These are phyloP conservation scores for Ambrosia artemisiifolia DNA, from an alignment of 129 eudicot species.

Conservation along the genomic window DNA sequence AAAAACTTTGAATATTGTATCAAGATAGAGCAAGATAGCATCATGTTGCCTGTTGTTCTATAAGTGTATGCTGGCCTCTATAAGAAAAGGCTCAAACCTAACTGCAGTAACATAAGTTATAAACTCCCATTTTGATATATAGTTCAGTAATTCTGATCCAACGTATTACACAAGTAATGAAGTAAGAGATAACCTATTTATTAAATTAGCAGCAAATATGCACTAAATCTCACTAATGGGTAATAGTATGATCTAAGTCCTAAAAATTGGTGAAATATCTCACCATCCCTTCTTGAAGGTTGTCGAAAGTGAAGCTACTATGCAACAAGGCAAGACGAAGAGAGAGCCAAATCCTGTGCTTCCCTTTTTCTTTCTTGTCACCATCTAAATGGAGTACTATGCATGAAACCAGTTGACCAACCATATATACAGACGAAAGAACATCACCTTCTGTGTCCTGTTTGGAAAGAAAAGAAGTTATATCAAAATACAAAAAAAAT, in stretches of 20 bases:
- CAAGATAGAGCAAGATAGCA: not conserved
- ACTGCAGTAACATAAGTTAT: not conserved
- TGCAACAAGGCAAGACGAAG: conserved; percentile 71
- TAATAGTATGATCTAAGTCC: not conserved
- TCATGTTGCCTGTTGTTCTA: not conserved
- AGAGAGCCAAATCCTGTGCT: conserved; percentile 83
- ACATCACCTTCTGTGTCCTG: conserved; percentile 51
- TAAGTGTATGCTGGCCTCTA: not conserved
- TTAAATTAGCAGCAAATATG: not conserved
- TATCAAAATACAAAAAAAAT: conserved; percentile 5
- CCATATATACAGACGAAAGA: conserved; percentile 60
- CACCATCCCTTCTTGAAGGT: conserved; percentile 96
- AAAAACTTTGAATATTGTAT: not conserved
- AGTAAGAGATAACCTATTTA: not conserved
- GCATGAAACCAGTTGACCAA: conserved; percentile 93
- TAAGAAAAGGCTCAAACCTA: not conserved
- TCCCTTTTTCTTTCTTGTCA: conserved; percentile 75
- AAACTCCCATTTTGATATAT: not conserved
- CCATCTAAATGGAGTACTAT: conserved; percentile 69
- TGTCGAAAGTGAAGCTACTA: conserved; percentile 64
- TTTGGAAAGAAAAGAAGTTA: conserved; percentile 2
- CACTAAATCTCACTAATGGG: not conserved
- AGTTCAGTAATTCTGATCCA: conserved; percentile 7
- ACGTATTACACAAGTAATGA: not conserved
- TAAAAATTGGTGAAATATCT: conserved; percentile 18